Conservation (phyloP, 441 rosid species). For the Melastoma candidum region DNA sequence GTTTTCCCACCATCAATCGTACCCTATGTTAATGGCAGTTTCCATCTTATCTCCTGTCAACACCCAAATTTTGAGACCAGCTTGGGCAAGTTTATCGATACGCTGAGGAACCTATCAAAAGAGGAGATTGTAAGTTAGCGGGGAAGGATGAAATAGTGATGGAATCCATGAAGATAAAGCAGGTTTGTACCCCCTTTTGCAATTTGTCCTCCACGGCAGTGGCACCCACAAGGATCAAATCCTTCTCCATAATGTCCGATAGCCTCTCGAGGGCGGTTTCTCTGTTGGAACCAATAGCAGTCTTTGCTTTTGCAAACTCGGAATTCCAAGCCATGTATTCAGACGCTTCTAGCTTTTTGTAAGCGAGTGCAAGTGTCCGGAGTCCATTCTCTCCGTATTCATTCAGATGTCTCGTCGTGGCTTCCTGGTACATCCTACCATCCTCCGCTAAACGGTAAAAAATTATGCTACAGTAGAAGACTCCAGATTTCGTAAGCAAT, state of each 20-base stretch:
- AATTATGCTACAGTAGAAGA: slow-evolving; percentile 40
- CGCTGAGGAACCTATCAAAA: slow-evolving; percentile 79
- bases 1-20: slow-evolving; percentile 13
- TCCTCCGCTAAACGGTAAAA: slow-evolving; percentile 50
- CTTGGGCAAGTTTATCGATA: slow-evolving; percentile 97
- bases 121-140: no score
- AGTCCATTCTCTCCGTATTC: slow-evolving; percentile 63
- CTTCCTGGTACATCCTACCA: slow-evolving; percentile 36
- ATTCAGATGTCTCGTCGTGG: slow-evolving; percentile 44
- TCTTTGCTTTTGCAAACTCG: slow-evolving; percentile 45
- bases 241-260: slow-evolving; percentile 60
- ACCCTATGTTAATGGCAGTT: slow-evolving; percentile 99
- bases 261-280: slow-evolving; percentile 54
- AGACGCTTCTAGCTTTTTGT: slow-evolving; percentile 29
- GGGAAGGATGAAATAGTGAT: no score
- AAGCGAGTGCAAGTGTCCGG: slow-evolving; percentile 78
- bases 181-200: slow-evolving; percentile 53
- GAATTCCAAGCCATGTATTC: slow-evolving; percentile 50
- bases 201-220: slow-evolving; percentile 74
- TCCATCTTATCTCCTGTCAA: slow-evolving; percentile 99
- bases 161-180: background rate
- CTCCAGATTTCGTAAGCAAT: background rate
- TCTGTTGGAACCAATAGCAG: slow-evolving; percentile 54
- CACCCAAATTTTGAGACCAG: slow-evolving; percentile 98
- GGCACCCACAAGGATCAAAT: slow-evolving; percentile 56